Evolutionary conservation across 1,139 yeast genomes (phyloP).

Genomic region (Zygosaccharomyces sapae): DNA sequence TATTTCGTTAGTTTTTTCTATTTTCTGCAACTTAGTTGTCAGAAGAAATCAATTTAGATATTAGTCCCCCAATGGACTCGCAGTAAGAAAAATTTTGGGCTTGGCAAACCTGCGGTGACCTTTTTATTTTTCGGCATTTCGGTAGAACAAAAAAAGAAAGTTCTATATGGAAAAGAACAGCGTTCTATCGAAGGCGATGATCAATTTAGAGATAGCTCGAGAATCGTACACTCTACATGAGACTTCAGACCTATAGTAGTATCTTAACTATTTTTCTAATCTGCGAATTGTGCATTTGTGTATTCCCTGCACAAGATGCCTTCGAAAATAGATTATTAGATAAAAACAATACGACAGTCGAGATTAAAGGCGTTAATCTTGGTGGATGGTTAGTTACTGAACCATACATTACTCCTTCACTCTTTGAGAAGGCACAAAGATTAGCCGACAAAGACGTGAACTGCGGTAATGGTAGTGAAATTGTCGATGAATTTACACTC

Average conservation of each 20-base stretch:
- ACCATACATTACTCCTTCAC: constrained; percentile 61
- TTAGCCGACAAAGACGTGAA: constrained; percentile 19
- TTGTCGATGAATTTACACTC: constrained; percentile 58
- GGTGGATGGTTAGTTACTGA: constrained; percentile 69
- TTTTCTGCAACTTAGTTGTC: neutral
- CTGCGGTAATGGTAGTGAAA: constrained; percentile 21
- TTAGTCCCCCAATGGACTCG: neutral
- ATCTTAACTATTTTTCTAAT: neutral
- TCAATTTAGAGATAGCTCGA: neutral
- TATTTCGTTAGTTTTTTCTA: neutral
- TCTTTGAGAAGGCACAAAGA: constrained; percentile 35
- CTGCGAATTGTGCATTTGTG: neutral
- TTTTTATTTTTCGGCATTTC: constrained; percentile 1
- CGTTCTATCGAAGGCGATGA: neutral
- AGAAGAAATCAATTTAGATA: neutral
- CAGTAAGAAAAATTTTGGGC: constrained; percentile 3
- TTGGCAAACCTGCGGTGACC: constrained; percentile 2
- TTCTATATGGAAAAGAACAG: neutral
- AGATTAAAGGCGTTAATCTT: constrained; percentile 46
- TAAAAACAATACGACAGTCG: constrained; percentile 1
- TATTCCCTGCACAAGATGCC: neutral
- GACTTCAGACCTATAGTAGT: neutral
- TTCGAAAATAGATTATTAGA: neutral
- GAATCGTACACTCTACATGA: neutral
- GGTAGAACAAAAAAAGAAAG: neutral